Conservation (phyloP, 1,284 basidiomycete species). For the Gomphus bonarii region DNA sequence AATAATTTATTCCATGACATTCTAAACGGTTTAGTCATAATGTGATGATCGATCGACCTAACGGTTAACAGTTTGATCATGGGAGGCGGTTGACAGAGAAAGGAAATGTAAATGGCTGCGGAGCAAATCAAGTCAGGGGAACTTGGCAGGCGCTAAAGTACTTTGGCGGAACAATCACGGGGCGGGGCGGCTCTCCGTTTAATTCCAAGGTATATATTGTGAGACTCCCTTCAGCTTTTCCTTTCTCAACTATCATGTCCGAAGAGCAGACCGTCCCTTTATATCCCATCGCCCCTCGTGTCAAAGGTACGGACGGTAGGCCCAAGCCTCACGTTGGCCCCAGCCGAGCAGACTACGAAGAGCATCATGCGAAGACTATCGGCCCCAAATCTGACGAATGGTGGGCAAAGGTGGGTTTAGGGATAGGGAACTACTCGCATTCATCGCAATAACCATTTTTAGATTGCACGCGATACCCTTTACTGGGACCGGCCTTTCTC, state of each 20-base stretch:
- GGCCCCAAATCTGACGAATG: constrained; percentile 72
- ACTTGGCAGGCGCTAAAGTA: neutral
- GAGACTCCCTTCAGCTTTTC: neutral
- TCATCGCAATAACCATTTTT: constrained; percentile 1
- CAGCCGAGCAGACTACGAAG: constrained; percentile 59
- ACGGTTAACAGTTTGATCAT: no score
- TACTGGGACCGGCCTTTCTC: constrained; percentile 91
- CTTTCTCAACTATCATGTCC: constrained; percentile 15
- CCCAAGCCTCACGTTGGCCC: constrained; percentile 72
- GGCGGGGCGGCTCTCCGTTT: neutral
- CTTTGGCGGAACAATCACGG: neutral
- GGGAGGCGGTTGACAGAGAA: no score
- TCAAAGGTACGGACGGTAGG: constrained; percentile 37
- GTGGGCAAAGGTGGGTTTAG: constrained; percentile 69
- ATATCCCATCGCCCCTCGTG: constrained; percentile 61
- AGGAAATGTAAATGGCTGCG: no score
- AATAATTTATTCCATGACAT: no score
- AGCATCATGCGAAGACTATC: constrained; percentile 60
- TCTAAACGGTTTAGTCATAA: no score
- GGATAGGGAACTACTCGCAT: neutral
- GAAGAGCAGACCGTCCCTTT: constrained; percentile 21
- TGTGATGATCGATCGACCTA: no score
- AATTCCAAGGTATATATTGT: neutral
- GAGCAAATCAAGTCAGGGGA: no score
- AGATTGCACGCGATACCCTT: constrained; percentile 76